Evolutionary conservation across 2,329 filamentous ascomycete genomes (phyloP).

Genomic region (Cadophora sp.): DNA sequence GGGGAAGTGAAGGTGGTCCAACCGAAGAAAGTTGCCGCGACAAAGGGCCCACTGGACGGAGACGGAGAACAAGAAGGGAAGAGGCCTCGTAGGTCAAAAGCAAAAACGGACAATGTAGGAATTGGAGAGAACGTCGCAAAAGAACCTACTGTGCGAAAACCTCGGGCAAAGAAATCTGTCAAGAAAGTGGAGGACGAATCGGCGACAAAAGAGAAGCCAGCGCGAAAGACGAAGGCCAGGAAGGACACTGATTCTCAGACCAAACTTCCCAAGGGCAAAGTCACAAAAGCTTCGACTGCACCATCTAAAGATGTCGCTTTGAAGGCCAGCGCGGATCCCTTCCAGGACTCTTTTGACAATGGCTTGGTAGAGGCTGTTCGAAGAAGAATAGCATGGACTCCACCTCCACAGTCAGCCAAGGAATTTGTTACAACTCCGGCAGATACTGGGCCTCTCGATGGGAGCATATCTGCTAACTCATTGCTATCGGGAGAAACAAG

Average conservation of each 20-base stretch:
- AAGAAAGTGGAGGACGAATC: conserved; percentile 18
- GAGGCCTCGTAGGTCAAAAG: conserved; percentile 27
- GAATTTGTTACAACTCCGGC: conserved; percentile 20
- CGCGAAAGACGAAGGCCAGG: conserved; percentile 40
- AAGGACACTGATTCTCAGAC: conserved; percentile 42
- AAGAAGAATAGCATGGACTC: conserved; percentile 72
- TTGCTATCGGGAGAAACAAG: conserved; percentile 27
- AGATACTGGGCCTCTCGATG: background rate
- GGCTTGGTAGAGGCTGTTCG: conserved; percentile 52
- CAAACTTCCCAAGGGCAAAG: conserved; percentile 43
- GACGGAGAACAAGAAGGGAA: conserved; percentile 19
- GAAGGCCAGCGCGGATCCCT: conserved; percentile 23
- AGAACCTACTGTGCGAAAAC: conserved; percentile 23
- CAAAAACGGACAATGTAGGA: conserved; percentile 32
- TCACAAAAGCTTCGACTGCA: conserved; percentile 43
- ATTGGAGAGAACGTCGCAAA: conserved; percentile 22
- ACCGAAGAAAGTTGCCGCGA: conserved; percentile 21
- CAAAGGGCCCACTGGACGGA: conserved; percentile 17
- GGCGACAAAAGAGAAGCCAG: conserved; percentile 32
- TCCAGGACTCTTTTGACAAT: conserved; percentile 26
- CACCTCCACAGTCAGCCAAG: conserved; percentile 54
- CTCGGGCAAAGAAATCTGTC: conserved; percentile 35
- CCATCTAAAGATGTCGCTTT: conserved; percentile 27
- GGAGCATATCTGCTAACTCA: conserved; percentile 5
- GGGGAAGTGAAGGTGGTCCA: conserved; percentile 20